Base-by-base conservation (phyloP, 805 yeast genomes). In the Candida stauntonica region DNA sequence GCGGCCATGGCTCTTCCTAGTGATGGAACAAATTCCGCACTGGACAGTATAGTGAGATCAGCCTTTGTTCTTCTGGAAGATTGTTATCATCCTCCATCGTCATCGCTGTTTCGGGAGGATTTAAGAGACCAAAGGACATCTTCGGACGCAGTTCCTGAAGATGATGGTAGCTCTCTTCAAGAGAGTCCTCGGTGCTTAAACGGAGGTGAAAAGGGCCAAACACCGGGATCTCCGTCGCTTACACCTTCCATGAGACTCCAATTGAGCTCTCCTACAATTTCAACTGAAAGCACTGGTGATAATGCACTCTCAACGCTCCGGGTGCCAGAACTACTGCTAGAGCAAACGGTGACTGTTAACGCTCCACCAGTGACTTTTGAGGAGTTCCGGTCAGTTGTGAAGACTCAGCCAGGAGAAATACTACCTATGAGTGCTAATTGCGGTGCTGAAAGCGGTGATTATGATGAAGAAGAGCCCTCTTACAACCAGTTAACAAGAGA, bases 21-120 rank as follows among this genome's bases (percentile, higher is more conserved):
- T n/a, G n/a, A n/a, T n/a, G n/a, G 18, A 17, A 42, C 52, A 2
- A 47, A 36, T n/a, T 39, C 44, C 7, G 30, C 38, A 2, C 38
- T 39, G 5, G 33, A 43, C 21, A 48, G 52, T 14, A 45, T 50
- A 23, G 29, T 32, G 8, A 34, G 26, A 17, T 47, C 54, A 5
- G 44, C 47, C 8, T 21, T 21, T 11, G 11, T 21, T 21, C n/a
- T n/a, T n/a, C n/a, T n/a, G n/a, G n/a, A n/a, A n/a, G n/a, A n/a
- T n/a, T n/a, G n/a, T n/a, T 11, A 21, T 11, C 24, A 7, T 8
- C 24, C 24, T 7, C 24, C 24, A 8, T 21, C 24, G 11, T 21
- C 24, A 21, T 21, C 24, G 24, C 7, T 21, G 7, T 21, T 21
- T 21, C 24, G 24, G 11, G 14, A 28, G 30, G 14, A 28, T 12